Conservation (phyloP, 805 yeast genomes). For the Yarrowia sp. region DNA sequence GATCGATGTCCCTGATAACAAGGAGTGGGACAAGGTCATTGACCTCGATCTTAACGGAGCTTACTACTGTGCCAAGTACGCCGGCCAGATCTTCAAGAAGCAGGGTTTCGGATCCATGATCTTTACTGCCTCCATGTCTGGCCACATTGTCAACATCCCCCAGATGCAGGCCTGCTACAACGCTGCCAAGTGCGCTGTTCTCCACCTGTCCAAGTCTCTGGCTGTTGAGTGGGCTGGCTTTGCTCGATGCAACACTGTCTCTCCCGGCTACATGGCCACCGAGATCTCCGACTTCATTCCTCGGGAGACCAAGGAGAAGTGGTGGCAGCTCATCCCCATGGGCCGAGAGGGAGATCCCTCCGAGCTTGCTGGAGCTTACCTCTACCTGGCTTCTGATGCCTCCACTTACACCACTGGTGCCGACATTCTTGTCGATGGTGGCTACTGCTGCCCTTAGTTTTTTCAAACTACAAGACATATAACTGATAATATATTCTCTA, state of each 20-base stretch:
- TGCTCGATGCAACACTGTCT: conserved; percentile 76
- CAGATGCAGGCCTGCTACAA: conserved; percentile 84
- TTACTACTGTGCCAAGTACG: conserved; percentile 71
- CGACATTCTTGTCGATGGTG: conserved; percentile 1
- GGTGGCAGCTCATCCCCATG: conserved; percentile 58
- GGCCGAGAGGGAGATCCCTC: conserved; percentile 74
- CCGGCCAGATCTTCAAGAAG: conserved; percentile 68
- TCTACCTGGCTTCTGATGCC: conserved; percentile 74
- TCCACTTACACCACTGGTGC: neutral
- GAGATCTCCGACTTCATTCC: conserved; percentile 56
- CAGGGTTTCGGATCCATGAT: conserved; percentile 80
- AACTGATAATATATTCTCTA: neutral
- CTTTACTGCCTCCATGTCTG: conserved; percentile 87
- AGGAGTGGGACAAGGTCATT: conserved; percentile 69
- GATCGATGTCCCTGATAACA: conserved; percentile 46
- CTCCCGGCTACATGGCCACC: conserved; percentile 85
- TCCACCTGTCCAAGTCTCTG: conserved; percentile 71
- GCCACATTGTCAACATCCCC: conserved; percentile 81
- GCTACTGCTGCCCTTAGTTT: conserved; percentile 6
- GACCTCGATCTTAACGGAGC: conserved; percentile 77
- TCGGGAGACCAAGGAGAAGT: conserved; percentile 45
- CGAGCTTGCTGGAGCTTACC: conserved; percentile 76
- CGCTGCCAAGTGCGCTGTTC: conserved; percentile 80
- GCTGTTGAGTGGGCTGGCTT: conserved; percentile 86
- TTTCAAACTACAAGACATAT: neutral